Evolutionary conservation across 805 yeast genomes (phyloP).

Genomic region (Ogataea kodamae): DNA sequence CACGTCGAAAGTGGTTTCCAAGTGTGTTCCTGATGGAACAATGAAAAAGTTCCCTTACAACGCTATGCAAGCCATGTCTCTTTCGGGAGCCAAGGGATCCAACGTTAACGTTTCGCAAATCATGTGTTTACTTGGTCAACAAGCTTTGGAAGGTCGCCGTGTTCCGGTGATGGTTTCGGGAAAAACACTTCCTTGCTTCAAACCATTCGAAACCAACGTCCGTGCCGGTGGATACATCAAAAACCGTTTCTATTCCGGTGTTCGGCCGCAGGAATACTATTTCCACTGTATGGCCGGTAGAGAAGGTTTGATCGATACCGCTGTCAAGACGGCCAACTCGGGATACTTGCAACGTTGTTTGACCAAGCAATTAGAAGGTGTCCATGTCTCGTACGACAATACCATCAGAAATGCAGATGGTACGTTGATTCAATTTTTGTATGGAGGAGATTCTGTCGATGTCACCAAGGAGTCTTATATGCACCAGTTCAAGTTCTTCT

Average conservation of each 20-base stretch:
- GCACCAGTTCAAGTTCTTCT: slow-evolving; percentile 90
- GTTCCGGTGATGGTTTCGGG: slow-evolving; percentile 99
- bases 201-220: slow-evolving; percentile 94
- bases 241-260: slow-evolving; percentile 96
- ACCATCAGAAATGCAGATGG: slow-evolving; percentile 96
- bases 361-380: slow-evolving; percentile 97
- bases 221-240: slow-evolving; percentile 98
- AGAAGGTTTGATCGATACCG: slow-evolving; percentile 99
- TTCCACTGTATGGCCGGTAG: slow-evolving; percentile 99
- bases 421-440: slow-evolving; percentile 85
- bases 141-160: slow-evolving; percentile 98
- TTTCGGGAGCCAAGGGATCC: slow-evolving; percentile 99
- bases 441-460: slow-evolving; percentile 97
- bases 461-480: slow-evolving; percentile 92
- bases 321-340: slow-evolving; percentile 96
- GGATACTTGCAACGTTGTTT: slow-evolving; percentile 98
- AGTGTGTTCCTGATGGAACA: slow-evolving; percentile 94
- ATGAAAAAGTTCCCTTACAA: slow-evolving; percentile 94
- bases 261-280: slow-evolving; percentile 96
- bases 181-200: slow-evolving; percentile 93
- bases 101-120: slow-evolving; percentile 97
- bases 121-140: slow-evolving; percentile 99
- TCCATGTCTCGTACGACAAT: slow-evolving; percentile 89
- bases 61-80: slow-evolving; percentile 98
- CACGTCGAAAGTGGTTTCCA: slow-evolving; percentile 90